phyloP scores from a whole-genome alignment of 2,329 filamentous ascomycete genomes.

The Claviceps purpurea region DNA sequence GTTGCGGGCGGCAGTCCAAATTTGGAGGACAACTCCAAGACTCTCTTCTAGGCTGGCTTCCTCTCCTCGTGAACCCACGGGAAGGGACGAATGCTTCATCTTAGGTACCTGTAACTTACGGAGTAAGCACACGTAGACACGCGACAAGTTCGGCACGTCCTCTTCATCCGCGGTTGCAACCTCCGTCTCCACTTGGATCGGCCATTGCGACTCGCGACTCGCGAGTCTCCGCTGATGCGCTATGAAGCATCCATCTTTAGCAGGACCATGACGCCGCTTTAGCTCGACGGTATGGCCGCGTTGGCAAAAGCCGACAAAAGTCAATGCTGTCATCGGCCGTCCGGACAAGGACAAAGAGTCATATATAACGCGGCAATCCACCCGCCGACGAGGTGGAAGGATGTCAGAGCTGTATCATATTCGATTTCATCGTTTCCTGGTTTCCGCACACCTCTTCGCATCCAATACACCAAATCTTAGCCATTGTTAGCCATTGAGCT shows the following conservation, averaged over 20 bases:
- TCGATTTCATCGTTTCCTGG: no score
- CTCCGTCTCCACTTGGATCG: neutral
- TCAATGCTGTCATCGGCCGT: conserved; percentile 1
- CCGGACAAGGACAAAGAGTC: neutral
- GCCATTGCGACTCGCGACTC: no score
- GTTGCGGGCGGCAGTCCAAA: no score
- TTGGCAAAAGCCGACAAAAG: neutral
- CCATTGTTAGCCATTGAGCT: no score
- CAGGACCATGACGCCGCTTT: neutral
- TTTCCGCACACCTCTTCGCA: neutral
- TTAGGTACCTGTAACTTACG: no score
- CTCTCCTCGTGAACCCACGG: no score
- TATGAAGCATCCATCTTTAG: neutral
- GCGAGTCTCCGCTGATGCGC: neutral
- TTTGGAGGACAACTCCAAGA: no score
- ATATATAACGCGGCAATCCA: neutral
- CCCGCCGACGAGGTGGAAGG: no score
- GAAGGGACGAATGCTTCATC: no score
- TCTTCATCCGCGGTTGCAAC: neutral
- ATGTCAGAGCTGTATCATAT: accelerated
- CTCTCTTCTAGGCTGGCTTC: no score
- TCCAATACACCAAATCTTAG: no score
- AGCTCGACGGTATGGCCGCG: neutral
- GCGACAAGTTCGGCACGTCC: neutral
- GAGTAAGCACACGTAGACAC: no score